phyloP scores from a whole-genome alignment of 257 asterid genomes.

The Orobanche coerulescens region DNA sequence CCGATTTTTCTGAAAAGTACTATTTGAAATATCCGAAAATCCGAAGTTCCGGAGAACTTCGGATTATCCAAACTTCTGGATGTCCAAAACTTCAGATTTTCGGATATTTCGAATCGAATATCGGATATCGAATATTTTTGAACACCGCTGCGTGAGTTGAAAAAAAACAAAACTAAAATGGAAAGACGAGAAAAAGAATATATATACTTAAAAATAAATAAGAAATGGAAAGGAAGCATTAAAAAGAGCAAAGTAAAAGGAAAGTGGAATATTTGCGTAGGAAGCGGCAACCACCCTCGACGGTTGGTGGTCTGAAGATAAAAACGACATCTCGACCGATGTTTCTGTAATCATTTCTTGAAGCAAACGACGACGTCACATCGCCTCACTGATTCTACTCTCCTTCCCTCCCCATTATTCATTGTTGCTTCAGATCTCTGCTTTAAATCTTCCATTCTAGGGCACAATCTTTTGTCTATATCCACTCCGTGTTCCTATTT shows the following conservation, averaged over 20 bases:
- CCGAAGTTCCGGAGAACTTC: no score
- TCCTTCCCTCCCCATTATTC: constrained; percentile 7
- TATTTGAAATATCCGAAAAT: no score
- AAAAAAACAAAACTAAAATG: no score
- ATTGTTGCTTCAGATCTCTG: constrained; percentile 47
- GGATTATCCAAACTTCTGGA: no score
- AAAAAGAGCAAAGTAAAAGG: neutral
- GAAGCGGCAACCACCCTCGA: constrained; percentile 30
- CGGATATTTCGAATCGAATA: no score
- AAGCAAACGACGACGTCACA: constrained; percentile 56
- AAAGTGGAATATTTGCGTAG: neutral
- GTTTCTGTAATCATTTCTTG: constrained; percentile 28
- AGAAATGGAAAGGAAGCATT: neutral
- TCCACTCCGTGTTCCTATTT: constrained; percentile 12
- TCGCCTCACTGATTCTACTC: constrained; percentile 19
- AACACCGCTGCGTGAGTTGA: no score
- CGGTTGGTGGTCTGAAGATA: constrained; percentile 32
- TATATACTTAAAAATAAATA: neutral
- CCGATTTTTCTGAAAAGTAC: no score
- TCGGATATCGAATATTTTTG: no score
- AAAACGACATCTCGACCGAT: constrained; percentile 26
- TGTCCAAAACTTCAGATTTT: no score
- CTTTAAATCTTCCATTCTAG: constrained; percentile 17
- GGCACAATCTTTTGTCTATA: constrained; percentile 11
- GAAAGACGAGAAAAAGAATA: no score